Base-by-base conservation (phyloP, 805 yeast genomes). In the Metschnikowia gruessii region DNA sequence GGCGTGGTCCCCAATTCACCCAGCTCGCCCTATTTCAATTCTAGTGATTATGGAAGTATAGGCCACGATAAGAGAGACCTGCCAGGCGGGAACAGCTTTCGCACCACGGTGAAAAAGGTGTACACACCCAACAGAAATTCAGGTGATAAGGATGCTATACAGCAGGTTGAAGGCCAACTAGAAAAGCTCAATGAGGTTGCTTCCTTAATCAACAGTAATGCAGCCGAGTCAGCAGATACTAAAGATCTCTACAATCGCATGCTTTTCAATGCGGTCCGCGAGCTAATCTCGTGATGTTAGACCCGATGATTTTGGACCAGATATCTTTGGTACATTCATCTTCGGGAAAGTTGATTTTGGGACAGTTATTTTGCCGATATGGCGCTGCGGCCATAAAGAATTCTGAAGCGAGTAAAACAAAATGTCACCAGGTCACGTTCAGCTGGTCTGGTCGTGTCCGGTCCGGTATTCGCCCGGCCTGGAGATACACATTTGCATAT, bases 101-200 rank as follows among this genome's bases (percentile, higher is more conserved):
- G 65, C 43, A 69, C 74, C 3, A 61, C 65, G 6, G 64, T 69
- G 32, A 61, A 59, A 45, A 72, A 70, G 55, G 57, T 72, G 6
- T 70, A 55, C 48, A 59, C 72, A 1, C 74, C 74, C 1, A 46
- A 46, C 13, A 64, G 62, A 45, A 66, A 60, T 36, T 51, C 59
- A 9, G 75, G 74, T 1, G 63, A 72, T 52, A 50, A 52, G 39
- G 66, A 63, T 21, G 40, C 51, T 21, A 60, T 69, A 9, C 49
- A 53, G 17, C 40, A 45, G 19, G 56, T 72, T 2, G 72, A 68
- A 36, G 46, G 40, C 8, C 61, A 54, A 13, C 58, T 69, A 18
- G 63, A 62, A 31, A 63, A 64, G 32, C 60, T 69, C 19, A 59
- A 56, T 35, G 53, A 52, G 43, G 44, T 60, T 15, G 60, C 58